These are phyloP conservation scores for Aquanectria penicillioides DNA, from an alignment of 2,329 filamentous ascomycete species.

Conservation along the genomic window DNA sequence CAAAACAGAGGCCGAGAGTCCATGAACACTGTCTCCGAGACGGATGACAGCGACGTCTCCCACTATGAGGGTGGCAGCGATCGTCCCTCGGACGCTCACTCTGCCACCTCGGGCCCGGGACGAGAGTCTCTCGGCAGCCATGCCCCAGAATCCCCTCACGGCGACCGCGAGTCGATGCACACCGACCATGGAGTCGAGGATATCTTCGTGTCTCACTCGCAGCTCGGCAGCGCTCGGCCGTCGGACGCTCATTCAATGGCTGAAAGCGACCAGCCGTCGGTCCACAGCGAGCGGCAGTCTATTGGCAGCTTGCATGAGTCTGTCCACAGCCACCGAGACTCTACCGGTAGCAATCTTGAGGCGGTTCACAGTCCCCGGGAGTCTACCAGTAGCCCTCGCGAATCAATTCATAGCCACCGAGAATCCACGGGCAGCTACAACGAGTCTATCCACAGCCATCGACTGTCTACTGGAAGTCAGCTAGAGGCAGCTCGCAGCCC, in stretches of 20 bases:
- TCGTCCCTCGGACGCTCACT: constrained; percentile 5
- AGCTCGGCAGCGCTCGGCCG: background rate
- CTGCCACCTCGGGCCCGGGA: background rate
- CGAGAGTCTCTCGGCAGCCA: background rate
- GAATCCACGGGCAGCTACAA: background rate
- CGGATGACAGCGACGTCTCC: constrained; percentile 37
- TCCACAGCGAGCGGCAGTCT: background rate
- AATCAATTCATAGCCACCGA: background rate
- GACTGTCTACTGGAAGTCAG: background rate
- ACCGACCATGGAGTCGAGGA: background rate
- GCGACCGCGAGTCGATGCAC: constrained; percentile 35
- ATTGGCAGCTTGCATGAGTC: background rate
- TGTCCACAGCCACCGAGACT: constrained; percentile 5
- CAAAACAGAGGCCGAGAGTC: constrained; percentile 40
- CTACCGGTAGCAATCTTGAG: background rate
- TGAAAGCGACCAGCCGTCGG: background rate
- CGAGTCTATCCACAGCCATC: constrained; percentile 5
- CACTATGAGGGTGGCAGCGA: constrained; percentile 33
- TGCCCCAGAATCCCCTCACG: background rate
- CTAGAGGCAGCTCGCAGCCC: background rate
- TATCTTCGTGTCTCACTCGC: background rate
- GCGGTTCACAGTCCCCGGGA: background rate
- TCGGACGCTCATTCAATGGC: constrained; percentile 1
- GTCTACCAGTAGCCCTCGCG: background rate
- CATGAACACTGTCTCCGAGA: constrained; percentile 34